phyloP scores from a whole-genome alignment of 306 rosid genomes.

The Sophora flavescens region DNA sequence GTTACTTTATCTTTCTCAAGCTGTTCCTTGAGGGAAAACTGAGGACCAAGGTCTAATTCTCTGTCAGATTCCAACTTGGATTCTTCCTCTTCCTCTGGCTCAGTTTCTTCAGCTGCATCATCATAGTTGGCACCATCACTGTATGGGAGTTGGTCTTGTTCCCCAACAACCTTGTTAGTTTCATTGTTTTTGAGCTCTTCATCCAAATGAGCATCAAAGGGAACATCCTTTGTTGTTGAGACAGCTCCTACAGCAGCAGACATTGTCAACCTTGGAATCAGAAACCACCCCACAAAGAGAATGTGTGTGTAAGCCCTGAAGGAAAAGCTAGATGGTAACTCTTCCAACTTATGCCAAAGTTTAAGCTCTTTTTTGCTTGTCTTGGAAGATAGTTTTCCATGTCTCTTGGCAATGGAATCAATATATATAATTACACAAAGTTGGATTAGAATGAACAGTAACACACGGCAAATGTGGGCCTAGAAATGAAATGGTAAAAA shows the following conservation, averaged over 20 bases:
- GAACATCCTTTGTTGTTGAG: conserved; percentile 61
- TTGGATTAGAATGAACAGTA: conserved; percentile 35
- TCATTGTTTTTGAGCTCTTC: conserved; percentile 57
- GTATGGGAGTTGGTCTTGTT: conserved; percentile 33
- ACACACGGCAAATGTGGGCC: conserved; percentile 45
- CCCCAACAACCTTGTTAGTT: conserved; percentile 50
- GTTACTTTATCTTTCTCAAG: conserved; percentile 89
- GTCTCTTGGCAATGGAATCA: background rate
- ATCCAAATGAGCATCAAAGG: conserved; percentile 54
- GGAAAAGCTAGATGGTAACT: background rate
- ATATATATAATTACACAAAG: conserved; percentile 26
- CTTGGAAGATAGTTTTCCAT: conserved; percentile 9
- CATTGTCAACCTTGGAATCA: conserved; percentile 50
- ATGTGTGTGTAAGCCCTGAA: background rate
- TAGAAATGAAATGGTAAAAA: conserved; percentile 43
- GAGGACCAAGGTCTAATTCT: conserved; percentile 83
- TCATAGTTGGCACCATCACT: conserved; percentile 34
- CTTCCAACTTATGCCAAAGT: conserved; percentile 31
- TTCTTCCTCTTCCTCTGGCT: conserved; percentile 60
- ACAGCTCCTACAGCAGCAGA: conserved; percentile 70
- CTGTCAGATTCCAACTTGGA: conserved; percentile 54
- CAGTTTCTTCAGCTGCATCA: conserved; percentile 46
- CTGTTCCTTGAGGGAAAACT: conserved; percentile 83
- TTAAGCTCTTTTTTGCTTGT: conserved; percentile 9
- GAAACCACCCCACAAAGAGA: conserved; percentile 18